phyloP scores from a whole-genome alignment of 257 asterid species.

The Capsicum rhomboideum region DNA sequence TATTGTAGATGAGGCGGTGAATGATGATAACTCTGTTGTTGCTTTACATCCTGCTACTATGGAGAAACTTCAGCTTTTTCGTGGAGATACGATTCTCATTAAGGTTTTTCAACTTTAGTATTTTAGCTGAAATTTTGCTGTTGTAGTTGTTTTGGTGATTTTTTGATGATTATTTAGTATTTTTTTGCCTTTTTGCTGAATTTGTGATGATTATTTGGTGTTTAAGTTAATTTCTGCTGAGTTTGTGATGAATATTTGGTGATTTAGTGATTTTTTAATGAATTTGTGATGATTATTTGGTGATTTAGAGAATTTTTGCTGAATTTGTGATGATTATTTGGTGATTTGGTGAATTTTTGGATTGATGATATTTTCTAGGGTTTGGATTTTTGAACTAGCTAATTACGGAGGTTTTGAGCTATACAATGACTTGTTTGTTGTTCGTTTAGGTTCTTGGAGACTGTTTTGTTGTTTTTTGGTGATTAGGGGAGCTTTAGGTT shows the following conservation, averaged over 20 bases:
- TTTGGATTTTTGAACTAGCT: neutral
- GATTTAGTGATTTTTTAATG: no score
- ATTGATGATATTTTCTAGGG: neutral
- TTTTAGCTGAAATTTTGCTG: neutral
- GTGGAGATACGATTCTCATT: conserved; percentile 69
- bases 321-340: neutral
- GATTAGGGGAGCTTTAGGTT: no score
- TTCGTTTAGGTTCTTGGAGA: neutral
- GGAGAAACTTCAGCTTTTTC: conserved; percentile 88
- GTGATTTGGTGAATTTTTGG: neutral
- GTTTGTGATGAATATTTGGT: no score
- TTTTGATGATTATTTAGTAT: no score
- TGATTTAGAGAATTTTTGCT: no score
- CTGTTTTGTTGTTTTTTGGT: neutral
- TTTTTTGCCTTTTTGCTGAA: no score
- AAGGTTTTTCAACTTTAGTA: conserved; percentile 31
- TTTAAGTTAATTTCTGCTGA: no score
- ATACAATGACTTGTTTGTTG: neutral
- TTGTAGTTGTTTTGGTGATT: neutral
- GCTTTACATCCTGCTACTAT: conserved; percentile 66
- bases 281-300: no score
- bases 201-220: no score
- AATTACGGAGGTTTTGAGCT: neutral
- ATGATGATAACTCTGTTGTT: conserved; percentile 76
- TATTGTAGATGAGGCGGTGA: conserved; percentile 77